Base-by-base conservation (phyloP, 2,329 filamentous ascomycete genomes). In the Fusarium goolgardi region DNA sequence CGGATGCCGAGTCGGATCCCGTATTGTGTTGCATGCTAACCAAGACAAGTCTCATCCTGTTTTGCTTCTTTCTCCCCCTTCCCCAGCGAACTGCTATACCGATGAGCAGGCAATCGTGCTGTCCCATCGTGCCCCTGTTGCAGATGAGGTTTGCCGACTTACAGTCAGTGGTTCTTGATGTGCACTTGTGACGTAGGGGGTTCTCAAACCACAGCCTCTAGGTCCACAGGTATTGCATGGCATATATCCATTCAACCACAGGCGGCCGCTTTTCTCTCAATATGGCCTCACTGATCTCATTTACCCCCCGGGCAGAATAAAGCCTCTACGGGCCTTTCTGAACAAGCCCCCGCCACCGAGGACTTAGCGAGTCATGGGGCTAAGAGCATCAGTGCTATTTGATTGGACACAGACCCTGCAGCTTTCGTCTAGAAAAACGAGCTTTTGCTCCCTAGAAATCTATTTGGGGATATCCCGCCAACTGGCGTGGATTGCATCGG, bases 331-430 rank as follows among this genome's bases (percentile, higher is more conserved):
- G 47, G 63, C 44, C 71, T 71, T 59, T 56, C 55, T 52, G 63
- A 69, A 55, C 56, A 68, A 66, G 53, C 63, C 71, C 71, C 71
- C 68, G 71, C 71, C 68, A 63, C 59, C 54, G 54, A 69, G 31
- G 49, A 57, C 68, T 57, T 70, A 73, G 71, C 71, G 71, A 73
- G 71, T 73, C 71, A 73, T 73, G 71, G 69, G 71, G 65, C 67
- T 60, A 56, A 52, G 52, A 59, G 70, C 56, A 69, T 44, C 37
- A 51, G 35, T 63, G 60, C 25, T 58, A 27, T 59, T 59, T 73
- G 70, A 73, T 73, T 73, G 71, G 71, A 44, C 47, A 35, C 45
- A 51, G 55, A 37, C 46, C 52, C 71, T 73, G 71, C 71, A 72
- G 50, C 53, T 45, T 63, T 73, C 71, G 71, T 73, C 65, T 73